Conservation (phyloP, 306 rosid species). For the Vicia villosa region DNA sequence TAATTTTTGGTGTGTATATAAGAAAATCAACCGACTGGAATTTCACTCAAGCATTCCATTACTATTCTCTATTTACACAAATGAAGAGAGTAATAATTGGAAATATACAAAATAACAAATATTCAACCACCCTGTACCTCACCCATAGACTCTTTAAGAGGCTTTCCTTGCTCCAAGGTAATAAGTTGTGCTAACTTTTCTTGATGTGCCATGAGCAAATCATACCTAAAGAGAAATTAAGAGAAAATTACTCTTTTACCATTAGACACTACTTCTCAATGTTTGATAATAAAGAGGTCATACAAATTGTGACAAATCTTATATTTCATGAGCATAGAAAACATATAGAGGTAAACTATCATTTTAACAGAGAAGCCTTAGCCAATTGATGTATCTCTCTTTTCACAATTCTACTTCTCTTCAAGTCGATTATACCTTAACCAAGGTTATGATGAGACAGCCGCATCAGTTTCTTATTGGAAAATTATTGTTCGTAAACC, state of each 20-base stretch:
- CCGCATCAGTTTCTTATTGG: neutral
- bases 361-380: neutral
- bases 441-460: neutral
- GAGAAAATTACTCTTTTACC: constrained; percentile 18
- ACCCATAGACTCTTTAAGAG: constrained; percentile 83
- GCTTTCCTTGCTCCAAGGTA: constrained; percentile 98
- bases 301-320: neutral
- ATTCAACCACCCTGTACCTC: constrained; percentile 61
- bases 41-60: no score
- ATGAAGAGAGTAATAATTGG: constrained; percentile 9
- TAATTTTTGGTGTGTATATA: no score
- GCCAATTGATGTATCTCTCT: neutral
- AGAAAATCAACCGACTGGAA: no score
- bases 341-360: neutral
- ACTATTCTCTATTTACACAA: neutral
- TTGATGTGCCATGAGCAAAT: constrained; percentile 69
- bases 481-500: neutral
- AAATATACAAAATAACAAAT: constrained; percentile 31
- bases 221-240: constrained; percentile 63
- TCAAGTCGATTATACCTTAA: neutral
- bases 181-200: constrained; percentile 90
- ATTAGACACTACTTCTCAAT: neutral
- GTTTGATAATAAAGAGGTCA: neutral
- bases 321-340: neutral
- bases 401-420: neutral